Evolutionary conservation across 495 filamentous ascomycete genomes (phyloP), one percentile per base, ranked within the genome.

Genomic region (Lasiosphaeria ovina): DNA sequence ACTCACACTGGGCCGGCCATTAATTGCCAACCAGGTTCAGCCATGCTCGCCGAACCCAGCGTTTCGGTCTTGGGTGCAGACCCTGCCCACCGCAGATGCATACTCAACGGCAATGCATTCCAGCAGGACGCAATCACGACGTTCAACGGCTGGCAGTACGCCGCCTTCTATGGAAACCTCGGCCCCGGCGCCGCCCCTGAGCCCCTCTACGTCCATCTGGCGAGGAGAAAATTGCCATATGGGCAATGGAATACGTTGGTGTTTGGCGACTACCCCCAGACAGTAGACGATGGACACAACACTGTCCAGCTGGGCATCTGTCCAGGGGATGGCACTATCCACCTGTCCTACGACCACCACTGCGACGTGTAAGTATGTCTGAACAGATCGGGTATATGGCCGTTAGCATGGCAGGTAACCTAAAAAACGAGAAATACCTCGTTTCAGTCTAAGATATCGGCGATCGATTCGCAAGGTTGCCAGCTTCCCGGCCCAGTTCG

Each of bases 241-340:
- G 65, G 71, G 0, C 49, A 34, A 0, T 81, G 79, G 79, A 70
- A 82, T 59, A 71, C 74, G 6, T 36, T 77, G 16, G 65, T 71
- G 24, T 74, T 82, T n/a, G 65, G 66, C 1, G 79, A 80, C 66
- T 82, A 82, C 57, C 62, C 72, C 14, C 79, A 82, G 62, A 80
- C 76, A 4, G 70, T 71, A 2, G 73, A 81, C 38, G 79, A 82
- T 52, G 76, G 72, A 0, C 79, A 82, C 56, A 82, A 82, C 50
- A 80, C 76, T 9, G 70, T 81, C 48, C 77, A 78, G 65, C 58
- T 81, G 58, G 79, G 79, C 34, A 73, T 81, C 54, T 79, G 68
- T 57, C 69, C 74, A 5, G 73, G 69, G 31, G 79, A 81, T 58
- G 77, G 77, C 52, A 79, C 76, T 3, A 81, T 81, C 34, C 79